Percentiles rank a stretch among this genome's conserved stretches.
These are phyloP conservation scores for Epichloe gansuensis DNA, from an alignment of 2,329 filamentous ascomycete species.

Conservation along the genomic window DNA sequence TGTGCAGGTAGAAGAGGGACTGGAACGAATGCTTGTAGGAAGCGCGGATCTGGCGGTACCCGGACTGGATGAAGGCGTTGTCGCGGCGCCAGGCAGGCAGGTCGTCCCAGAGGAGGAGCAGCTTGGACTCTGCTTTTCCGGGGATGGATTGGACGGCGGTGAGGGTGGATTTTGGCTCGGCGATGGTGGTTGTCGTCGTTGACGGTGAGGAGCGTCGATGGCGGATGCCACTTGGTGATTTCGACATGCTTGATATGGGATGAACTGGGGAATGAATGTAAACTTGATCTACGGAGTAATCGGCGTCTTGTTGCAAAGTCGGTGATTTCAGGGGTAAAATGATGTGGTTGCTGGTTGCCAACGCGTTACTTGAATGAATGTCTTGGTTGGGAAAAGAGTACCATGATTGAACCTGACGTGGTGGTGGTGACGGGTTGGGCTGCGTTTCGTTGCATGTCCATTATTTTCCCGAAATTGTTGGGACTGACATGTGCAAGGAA, in stretches of 20 bases:
- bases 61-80: slow-evolving; percentile 41
- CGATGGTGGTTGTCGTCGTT: slow-evolving; percentile 13
- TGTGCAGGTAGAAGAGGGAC: slow-evolving; percentile 44
- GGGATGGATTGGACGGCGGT: slow-evolving; percentile 23
- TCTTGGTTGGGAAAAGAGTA: too few relatives aligned
- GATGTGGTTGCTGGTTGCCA: too few relatives aligned
- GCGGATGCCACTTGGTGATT: background rate
- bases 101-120: slow-evolving; percentile 45
- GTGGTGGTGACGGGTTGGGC: background rate
- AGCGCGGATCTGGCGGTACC: slow-evolving; percentile 40
- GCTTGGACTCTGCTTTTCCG: slow-evolving; percentile 24
- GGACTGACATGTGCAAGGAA: slow-evolving; percentile 3
- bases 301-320: background rate
- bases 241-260: background rate
- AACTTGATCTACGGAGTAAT: background rate
- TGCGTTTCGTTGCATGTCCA: background rate
- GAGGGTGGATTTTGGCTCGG: slow-evolving; percentile 12
- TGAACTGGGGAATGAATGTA: background rate
- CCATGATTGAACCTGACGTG: background rate
- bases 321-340: background rate
- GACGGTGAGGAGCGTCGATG: slow-evolving; percentile 13
- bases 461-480: slow-evolving; percentile 5
- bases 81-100: slow-evolving; percentile 48
- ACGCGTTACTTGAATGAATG: too few relatives aligned
- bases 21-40: slow-evolving; percentile 33